Conservation (phyloP, 345 rosid genomes). For the Eucalyptus marginata region DNA sequence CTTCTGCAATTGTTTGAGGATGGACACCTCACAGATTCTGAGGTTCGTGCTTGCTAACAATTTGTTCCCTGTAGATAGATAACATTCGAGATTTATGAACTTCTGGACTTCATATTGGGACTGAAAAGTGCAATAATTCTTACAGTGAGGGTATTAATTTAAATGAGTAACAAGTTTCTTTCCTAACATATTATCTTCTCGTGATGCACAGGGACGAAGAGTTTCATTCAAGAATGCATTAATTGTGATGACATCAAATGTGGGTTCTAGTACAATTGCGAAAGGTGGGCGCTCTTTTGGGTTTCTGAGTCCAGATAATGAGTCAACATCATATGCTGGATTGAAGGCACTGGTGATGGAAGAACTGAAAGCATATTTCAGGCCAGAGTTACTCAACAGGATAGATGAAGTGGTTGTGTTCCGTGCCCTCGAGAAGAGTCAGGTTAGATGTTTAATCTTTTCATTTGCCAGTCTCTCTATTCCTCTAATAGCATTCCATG, state of each 20-base stretch:
- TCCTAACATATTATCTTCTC: neutral
- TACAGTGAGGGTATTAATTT: neutral
- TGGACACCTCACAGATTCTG: conserved; percentile 97
- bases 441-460: conserved; percentile 40
- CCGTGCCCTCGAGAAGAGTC: conserved; percentile 67
- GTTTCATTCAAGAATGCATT: conserved; percentile 93
- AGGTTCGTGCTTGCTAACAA: conserved; percentile 29
- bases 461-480: neutral
- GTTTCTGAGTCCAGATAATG: conserved; percentile 40
- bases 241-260: conserved; percentile 92
- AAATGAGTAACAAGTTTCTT: neutral
- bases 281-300: conserved; percentile 76
- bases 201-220: conserved; percentile 55
- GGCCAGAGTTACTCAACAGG: conserved; percentile 95
- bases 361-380: conserved; percentile 82
- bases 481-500: neutral
- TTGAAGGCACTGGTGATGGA: conserved; percentile 71
- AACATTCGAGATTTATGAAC: neutral
- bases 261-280: conserved; percentile 80
- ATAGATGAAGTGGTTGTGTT: conserved; percentile 94
- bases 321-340: conserved; percentile 53
- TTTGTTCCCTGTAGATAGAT: neutral
- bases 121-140: neutral
- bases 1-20: conserved; percentile 97
- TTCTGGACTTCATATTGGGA: neutral